phyloP scores from a whole-genome alignment of 352 stramenopile species.

The Blastocystis sp. region DNA sequence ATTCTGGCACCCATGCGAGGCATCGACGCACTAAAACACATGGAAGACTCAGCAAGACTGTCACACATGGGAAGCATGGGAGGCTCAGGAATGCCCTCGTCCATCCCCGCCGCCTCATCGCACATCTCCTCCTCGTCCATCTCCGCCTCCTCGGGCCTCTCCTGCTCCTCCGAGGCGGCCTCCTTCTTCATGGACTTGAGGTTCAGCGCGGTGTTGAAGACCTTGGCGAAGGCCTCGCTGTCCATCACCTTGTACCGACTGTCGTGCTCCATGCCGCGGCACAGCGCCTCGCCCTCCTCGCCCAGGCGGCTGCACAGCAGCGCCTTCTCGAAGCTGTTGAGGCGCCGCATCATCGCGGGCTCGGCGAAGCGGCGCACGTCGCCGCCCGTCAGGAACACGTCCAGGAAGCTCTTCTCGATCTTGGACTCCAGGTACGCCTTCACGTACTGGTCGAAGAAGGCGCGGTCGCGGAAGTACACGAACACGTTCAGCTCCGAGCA shows the following conservation, averaged over 20 bases:
- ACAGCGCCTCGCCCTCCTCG: constrained; percentile 70
- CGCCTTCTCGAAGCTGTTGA: constrained; percentile 74
- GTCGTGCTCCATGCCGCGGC: constrained; percentile 55
- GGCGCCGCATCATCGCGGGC: constrained; percentile 70
- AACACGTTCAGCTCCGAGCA: constrained; percentile 77
- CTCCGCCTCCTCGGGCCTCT: neutral
- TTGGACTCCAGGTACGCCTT: constrained; percentile 74
- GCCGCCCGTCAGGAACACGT: constrained; percentile 74
- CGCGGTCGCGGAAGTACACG: constrained; percentile 74
- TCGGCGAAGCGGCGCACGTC: constrained; percentile 71
- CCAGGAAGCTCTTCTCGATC: constrained; percentile 75
- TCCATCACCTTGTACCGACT: constrained; percentile 72
- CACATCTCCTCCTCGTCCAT: neutral
- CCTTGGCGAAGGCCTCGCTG: constrained; percentile 69
- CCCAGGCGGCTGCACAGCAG: constrained; percentile 69
- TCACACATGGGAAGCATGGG: too few species aligned
- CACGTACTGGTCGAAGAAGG: constrained; percentile 73
- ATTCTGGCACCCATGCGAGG: too few species aligned
- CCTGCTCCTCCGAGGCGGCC: neutral
- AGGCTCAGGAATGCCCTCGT: neutral
- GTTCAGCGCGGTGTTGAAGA: constrained; percentile 73
- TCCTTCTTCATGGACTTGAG: constrained; percentile 9
- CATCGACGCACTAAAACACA: too few species aligned
- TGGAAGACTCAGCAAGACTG: neutral
- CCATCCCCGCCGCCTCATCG: neutral